These are phyloP conservation scores for Metschnikowia noctiluminum DNA, from an alignment of 805 yeast species.

Conservation along the genomic window DNA sequence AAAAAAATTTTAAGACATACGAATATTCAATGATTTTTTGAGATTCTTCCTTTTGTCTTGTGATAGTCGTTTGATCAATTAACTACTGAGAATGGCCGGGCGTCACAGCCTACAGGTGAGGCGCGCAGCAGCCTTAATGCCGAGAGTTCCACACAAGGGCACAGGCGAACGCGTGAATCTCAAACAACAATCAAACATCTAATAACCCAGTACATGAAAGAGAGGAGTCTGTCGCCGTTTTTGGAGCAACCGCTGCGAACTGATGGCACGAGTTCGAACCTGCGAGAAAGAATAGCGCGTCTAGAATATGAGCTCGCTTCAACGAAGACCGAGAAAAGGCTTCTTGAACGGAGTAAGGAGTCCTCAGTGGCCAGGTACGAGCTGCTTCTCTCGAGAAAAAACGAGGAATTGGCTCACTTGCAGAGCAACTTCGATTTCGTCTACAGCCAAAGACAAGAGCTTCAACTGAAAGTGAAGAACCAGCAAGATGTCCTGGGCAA, in stretches of 20 bases:
- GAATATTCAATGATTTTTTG: no score
- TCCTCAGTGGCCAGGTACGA: conserved; percentile 22
- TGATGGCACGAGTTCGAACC: not conserved
- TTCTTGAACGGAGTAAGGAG: conserved; percentile 28
- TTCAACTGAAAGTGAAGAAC: conserved; percentile 31
- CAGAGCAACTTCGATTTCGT: conserved; percentile 37
- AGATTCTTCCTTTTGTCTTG: no score
- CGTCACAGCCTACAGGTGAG: no score
- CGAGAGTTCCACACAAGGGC: not conserved
- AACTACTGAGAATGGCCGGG: no score
- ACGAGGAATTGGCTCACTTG: conserved; percentile 29
- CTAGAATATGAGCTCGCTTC: conserved; percentile 34
- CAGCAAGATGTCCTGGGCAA: conserved; percentile 25
- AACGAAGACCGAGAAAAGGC: conserved; percentile 31
- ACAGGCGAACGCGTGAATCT: no score
- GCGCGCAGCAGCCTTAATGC: no score
- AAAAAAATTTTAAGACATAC: no score
- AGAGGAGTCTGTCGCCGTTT: conserved; percentile 19
- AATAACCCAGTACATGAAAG: conserved; percentile 5
- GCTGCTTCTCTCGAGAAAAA: conserved; percentile 27
- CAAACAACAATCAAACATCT: no score
- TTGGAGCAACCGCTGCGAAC: conserved; percentile 16
- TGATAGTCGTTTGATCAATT: no score
- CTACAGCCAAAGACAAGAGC: conserved; percentile 31
- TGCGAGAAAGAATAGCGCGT: conserved; percentile 14